These are phyloP conservation scores for Domatiomyces catenatus DNA, from an alignment of 2,329 filamentous ascomycete species.

Conservation along the genomic window DNA sequence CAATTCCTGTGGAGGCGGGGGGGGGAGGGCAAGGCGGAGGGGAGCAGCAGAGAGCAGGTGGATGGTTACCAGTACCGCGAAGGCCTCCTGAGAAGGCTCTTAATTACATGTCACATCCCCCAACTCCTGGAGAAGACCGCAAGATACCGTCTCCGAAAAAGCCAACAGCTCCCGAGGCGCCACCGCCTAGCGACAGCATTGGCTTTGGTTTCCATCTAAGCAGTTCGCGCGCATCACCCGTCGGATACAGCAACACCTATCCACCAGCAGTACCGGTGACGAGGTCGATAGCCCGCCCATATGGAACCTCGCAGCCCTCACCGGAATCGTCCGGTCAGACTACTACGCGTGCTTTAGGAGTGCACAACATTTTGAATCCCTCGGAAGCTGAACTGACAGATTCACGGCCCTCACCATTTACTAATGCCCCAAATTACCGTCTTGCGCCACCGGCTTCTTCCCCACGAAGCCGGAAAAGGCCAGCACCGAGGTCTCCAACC, in stretches of 20 bases:
- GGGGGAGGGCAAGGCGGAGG: slow-evolving; percentile 12
- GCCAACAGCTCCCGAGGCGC: slow-evolving; percentile 1
- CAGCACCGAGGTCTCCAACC: slow-evolving; percentile 10
- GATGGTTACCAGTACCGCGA: slow-evolving; percentile 11
- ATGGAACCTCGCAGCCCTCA: slow-evolving; percentile 1
- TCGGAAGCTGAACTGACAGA: slow-evolving; percentile 17
- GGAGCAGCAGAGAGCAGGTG: slow-evolving; percentile 11
- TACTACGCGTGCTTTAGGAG: slow-evolving; percentile 23
- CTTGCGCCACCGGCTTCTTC: slow-evolving; percentile 19
- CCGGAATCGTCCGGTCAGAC: slow-evolving; percentile 7
- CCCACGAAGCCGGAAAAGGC: slow-evolving; percentile 14
- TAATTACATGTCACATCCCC: slow-evolving; percentile 16
- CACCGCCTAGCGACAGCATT: not conserved
- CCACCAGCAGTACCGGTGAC: too few species aligned
- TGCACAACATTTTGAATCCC: slow-evolving; percentile 34
- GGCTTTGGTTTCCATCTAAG: not conserved
- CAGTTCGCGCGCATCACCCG: not conserved
- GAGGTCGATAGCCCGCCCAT: not conserved
- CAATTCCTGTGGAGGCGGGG: not conserved
- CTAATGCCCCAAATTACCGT: slow-evolving; percentile 4
- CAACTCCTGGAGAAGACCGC: not conserved
- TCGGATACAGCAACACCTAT: not conserved
- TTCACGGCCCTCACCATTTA: slow-evolving; percentile 1
- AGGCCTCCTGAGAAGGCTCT: slow-evolving; percentile 13
- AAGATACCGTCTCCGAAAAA: slow-evolving; percentile 5